A percentile compares a stretch with the other conserved stretches of the same genome.
Evolutionary conservation across 306 rosid genomes (phyloP).

Genomic region (Casuarina equisetifolia): DNA sequence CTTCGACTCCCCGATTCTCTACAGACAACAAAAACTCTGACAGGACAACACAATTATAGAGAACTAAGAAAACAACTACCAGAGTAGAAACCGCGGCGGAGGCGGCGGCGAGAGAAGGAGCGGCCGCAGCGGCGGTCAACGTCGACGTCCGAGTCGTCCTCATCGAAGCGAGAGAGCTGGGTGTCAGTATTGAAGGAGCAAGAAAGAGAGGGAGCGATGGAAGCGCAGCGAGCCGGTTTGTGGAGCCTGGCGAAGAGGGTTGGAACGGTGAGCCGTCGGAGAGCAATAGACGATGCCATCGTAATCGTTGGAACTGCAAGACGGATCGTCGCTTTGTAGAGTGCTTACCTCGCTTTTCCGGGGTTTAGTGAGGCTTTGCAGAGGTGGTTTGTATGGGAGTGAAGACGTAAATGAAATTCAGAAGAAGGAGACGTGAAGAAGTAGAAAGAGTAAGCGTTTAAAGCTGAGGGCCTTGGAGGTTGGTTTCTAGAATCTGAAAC

Average conservation of each 20-base stretch:
- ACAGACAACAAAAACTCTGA: too few species aligned
- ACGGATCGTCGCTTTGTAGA: too few species aligned
- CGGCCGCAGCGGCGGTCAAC: conserved; percentile 25
- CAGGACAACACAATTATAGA: too few species aligned
- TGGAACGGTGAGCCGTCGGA: conserved; percentile 29
- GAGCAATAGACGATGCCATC: conserved; percentile 39
- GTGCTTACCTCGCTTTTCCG: not conserved
- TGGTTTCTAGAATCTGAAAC: conserved; percentile 16
- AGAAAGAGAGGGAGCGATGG: conserved; percentile 28
- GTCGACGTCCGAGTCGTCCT: conserved; percentile 19
- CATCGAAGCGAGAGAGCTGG: conserved; percentile 30
- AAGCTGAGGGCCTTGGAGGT: conserved; percentile 4
- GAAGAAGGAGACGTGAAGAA: not conserved
- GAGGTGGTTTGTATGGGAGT: too few species aligned
- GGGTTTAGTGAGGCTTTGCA: too few species aligned
- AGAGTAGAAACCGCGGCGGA: conserved; percentile 26
- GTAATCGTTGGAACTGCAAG: not conserved
- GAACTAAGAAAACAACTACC: not conserved
- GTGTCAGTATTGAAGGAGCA: conserved; percentile 48
- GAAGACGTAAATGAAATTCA: too few species aligned
- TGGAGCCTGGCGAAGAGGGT: conserved; percentile 22
- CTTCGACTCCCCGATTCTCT: too few species aligned
- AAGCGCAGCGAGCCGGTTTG: conserved; percentile 32
- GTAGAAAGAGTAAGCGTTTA: conserved; percentile 24
- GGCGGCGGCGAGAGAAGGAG: conserved; percentile 29